A percentile compares a stretch with the other conserved stretches of the same genome.
Evolutionary conservation across 768 basidiomycete genomes (phyloP).

Genomic region (Russula compacta): DNA sequence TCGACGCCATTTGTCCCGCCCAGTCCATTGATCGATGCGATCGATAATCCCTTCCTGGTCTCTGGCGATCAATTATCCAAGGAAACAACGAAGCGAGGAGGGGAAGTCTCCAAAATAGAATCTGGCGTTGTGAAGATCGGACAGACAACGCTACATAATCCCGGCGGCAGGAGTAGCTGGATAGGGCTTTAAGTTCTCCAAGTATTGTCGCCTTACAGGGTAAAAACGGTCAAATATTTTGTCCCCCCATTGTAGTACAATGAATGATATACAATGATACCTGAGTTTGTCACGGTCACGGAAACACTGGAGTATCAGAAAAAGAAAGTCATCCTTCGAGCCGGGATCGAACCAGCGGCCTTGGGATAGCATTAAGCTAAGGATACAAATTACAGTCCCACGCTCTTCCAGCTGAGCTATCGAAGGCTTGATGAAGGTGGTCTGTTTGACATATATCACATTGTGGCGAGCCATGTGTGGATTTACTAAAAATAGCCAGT

Average conservation of each 20-base stretch:
- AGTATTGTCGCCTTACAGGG: neutral
- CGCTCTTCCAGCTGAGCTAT: conserved; percentile 31
- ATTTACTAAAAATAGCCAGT: too few species aligned
- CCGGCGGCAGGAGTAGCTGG: conserved; percentile 85
- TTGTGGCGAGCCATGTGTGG: neutral
- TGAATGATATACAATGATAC: too few species aligned
- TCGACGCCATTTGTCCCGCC: conserved; percentile 29
- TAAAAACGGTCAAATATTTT: too few species aligned
- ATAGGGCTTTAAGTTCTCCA: conserved; percentile 55
- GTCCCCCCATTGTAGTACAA: too few species aligned
- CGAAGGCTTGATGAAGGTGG: conserved; percentile 14
- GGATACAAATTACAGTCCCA: conserved; percentile 26
- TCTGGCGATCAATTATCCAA: conserved; percentile 18
- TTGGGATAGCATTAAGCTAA: conserved; percentile 20
- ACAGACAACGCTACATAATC: conserved; percentile 88
- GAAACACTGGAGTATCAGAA: too few species aligned
- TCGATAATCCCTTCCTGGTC: conserved; percentile 33
- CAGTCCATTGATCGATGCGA: conserved; percentile 67
- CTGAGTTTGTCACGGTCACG: too few species aligned
- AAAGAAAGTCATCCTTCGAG: conserved; percentile 23
- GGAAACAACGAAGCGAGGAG: conserved; percentile 11
- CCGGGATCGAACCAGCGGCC: conserved; percentile 29
- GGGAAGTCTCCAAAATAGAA: conserved; percentile 22
- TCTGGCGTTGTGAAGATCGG: conserved; percentile 76
- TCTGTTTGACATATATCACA: neutral